phyloP scores from a whole-genome alignment of 345 rosid genomes.

The Brassica incana region DNA sequence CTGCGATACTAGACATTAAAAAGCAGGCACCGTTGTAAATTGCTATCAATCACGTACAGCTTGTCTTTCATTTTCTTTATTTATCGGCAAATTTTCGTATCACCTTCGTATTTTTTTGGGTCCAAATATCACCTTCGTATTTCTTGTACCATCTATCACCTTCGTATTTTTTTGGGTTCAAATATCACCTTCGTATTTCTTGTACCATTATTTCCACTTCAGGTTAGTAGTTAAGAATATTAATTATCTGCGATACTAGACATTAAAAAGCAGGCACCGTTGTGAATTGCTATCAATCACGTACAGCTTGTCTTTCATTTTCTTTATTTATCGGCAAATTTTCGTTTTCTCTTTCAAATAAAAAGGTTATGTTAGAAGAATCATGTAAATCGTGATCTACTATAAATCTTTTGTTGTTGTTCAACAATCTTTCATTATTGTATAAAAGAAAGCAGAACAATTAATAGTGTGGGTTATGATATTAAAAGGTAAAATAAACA shows the following conservation, averaged over 20 bases:
- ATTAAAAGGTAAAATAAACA: not conserved
- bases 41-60: conserved; percentile 9
- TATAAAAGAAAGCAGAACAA: too few relatives aligned
- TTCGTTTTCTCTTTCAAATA: not conserved
- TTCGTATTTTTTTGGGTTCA: too few relatives aligned
- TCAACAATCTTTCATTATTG: too few relatives aligned
- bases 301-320: not conserved
- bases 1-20: not conserved
- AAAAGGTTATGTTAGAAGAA: not conserved
- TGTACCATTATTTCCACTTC: not conserved
- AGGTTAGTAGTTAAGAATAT: not conserved
- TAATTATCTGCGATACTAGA: not conserved
- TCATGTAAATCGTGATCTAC: conserved; percentile 7
- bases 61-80: not conserved
- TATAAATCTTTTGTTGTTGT: not conserved
- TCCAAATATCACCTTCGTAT: not conserved
- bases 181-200: not conserved
- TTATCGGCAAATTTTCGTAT: not conserved
- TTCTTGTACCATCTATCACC: not conserved
- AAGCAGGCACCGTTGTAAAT: conserved; percentile 10
- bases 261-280: not conserved
- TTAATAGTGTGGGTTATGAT: not conserved
- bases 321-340: not conserved
- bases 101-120: too few relatives aligned
- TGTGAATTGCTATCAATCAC: conserved; percentile 22